Conservation (phyloP, 306 rosid genomes). For the Acmispon strigosus region DNA sequence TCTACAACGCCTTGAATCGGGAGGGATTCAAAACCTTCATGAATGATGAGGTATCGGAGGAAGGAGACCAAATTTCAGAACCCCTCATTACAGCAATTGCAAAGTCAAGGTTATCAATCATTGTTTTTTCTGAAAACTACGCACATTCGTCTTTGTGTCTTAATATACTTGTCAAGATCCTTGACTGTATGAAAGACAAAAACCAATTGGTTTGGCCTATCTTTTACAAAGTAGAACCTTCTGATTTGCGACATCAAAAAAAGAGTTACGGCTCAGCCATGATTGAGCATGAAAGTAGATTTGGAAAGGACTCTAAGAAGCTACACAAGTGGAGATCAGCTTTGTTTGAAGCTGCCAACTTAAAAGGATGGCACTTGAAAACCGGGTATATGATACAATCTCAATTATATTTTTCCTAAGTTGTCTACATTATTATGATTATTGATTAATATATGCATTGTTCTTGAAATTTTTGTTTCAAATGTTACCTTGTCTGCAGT, state of each 20-base stretch:
- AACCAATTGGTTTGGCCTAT: slow-evolving; percentile 11
- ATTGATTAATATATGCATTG: too few species aligned
- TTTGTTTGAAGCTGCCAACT: neutral
- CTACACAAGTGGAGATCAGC: slow-evolving; percentile 3
- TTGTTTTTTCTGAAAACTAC: slow-evolving; percentile 1
- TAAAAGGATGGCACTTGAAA: neutral
- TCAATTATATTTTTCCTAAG: too few species aligned
- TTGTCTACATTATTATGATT: too few species aligned
- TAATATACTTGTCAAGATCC: neutral
- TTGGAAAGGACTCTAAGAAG: neutral
- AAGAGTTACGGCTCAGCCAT: neutral
- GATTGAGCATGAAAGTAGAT: neutral
- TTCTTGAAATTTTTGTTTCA: too few species aligned
- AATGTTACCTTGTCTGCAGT: too few species aligned
- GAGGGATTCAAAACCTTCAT: too few species aligned
- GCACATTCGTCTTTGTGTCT: neutral
- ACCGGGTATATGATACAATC: neutral
- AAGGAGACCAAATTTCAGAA: neutral
- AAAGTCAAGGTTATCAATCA: slow-evolving; percentile 1
- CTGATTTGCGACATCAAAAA: neutral
- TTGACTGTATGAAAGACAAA: neutral
- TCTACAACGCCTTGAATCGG: too few species aligned
- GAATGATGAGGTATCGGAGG: too few species aligned
- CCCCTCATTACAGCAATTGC: neutral
- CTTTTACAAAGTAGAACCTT: neutral